These are phyloP conservation scores for Emmonsiellopsis sp. DNA, from an alignment of 2,329 filamentous ascomycete species.

Conservation along the genomic window DNA sequence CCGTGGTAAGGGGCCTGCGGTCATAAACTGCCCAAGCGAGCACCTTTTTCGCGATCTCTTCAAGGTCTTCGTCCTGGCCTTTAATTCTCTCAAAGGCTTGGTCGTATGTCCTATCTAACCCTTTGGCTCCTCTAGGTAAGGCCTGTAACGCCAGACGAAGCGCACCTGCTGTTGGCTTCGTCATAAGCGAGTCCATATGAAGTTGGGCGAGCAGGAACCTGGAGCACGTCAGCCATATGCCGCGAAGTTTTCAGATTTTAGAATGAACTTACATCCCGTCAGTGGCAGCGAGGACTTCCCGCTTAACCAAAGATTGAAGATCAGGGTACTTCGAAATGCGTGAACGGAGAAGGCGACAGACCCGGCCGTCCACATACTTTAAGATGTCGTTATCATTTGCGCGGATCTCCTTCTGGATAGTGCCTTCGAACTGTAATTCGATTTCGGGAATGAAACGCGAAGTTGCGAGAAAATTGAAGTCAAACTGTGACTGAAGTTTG, in stretches of 20 bases:
- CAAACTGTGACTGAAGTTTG: background rate
- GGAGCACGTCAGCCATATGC: background rate
- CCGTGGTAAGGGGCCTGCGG: background rate
- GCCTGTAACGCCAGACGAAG: conserved; percentile 23
- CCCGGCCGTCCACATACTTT: conserved; percentile 8
- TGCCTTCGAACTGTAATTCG: background rate
- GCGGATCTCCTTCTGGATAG: background rate
- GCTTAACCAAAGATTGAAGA: conserved; percentile 10
- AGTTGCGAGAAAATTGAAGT: background rate
- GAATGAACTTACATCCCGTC: conserved; percentile 13
- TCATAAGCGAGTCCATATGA: conserved; percentile 14
- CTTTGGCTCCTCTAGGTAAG: conserved; percentile 21
- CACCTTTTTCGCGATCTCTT: background rate
- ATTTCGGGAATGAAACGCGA: background rate
- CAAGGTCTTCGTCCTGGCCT: background rate
- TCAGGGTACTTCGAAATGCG: background rate
- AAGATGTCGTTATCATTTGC: background rate
- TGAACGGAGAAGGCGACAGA: conserved; percentile 6
- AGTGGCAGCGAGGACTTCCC: conserved; percentile 7
- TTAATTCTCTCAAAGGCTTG: conserved; percentile 24
- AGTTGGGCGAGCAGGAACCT: conserved; percentile 22
- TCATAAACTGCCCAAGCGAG: background rate
- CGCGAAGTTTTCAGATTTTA: conserved; percentile 9
- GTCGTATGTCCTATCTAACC: conserved; percentile 32
- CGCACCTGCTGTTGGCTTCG: conserved; percentile 16